Percentiles rank a stretch among this genome's conserved stretches.
Conservation (phyloP, 1,284 basidiomycete species). For the Sporisorium sorghi region DNA sequence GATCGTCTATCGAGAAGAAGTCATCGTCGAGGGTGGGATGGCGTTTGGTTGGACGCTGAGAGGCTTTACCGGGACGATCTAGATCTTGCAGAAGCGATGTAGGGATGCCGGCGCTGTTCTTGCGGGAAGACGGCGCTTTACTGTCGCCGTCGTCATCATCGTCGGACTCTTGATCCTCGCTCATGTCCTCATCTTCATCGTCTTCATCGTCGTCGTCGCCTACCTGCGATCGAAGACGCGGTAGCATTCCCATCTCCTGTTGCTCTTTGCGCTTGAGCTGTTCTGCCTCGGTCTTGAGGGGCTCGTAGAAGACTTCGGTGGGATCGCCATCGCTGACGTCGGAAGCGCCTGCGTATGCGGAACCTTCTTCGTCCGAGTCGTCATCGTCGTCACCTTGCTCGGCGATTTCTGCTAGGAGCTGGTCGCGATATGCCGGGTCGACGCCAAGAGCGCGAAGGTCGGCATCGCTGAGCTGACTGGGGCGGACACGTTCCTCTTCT, state of each 20-base stretch:
- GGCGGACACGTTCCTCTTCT: slow-evolving; percentile 33
- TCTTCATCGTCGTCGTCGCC: slow-evolving; percentile 23
- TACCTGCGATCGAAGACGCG: slow-evolving; percentile 44
- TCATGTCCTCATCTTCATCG: slow-evolving; percentile 25
- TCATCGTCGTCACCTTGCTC: slow-evolving; percentile 48
- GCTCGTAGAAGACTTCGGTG: slow-evolving; percentile 60
- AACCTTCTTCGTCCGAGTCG: slow-evolving; percentile 54
- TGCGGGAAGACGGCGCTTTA: slow-evolving; percentile 72
- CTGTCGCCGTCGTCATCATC: slow-evolving; percentile 71
- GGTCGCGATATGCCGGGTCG: slow-evolving; percentile 46
- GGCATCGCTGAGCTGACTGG: slow-evolving; percentile 54
- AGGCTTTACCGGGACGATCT: slow-evolving; percentile 46
- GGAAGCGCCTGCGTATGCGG: slow-evolving; percentile 62
- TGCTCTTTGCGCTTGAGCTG: slow-evolving; percentile 59
- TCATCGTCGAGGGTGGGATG: slow-evolving; percentile 85
- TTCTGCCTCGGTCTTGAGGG: slow-evolving; percentile 63
- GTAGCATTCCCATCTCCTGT: slow-evolving; percentile 52
- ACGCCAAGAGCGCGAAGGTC: slow-evolving; percentile 55
- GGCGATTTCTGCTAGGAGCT: slow-evolving; percentile 45
- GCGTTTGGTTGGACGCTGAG: slow-evolving; percentile 33
- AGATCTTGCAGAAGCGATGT: slow-evolving; percentile 68
- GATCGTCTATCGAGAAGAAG: slow-evolving; percentile 89
- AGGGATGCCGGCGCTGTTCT: slow-evolving; percentile 72
- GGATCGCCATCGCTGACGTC: slow-evolving; percentile 62
- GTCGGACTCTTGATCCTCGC: slow-evolving; percentile 20